Evolutionary conservation across 2,329 filamentous ascomycete genomes (phyloP), one percentile per base, ranked within the genome.

Genomic region (Exophiala sideris): DNA sequence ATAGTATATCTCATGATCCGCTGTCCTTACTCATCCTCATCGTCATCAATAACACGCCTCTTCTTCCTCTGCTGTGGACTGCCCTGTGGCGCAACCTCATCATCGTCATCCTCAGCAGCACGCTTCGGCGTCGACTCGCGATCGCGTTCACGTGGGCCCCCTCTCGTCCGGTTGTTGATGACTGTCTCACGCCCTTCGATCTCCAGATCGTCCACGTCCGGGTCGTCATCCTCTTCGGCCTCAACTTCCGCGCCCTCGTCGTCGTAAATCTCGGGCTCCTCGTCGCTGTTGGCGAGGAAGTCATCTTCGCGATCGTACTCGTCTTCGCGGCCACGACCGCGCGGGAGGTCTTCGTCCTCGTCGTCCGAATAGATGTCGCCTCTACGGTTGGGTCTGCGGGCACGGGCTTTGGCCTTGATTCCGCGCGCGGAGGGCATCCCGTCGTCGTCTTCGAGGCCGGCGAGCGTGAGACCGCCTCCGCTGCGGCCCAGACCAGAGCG

Each of bases 231-330:
- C 7, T 71, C 63, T 18, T 70, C 67, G 16, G 57, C 60, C 32
- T 53, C 70, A 44, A 73, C 72, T 36, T 68, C 69, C 10, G 75
- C 67, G 8, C 68, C 75, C 3, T 71, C 73, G 18, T 73, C 70
- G 7, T 70, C 75, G 12, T 69, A 73, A 32, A 76, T 64, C 55
- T 78, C 76, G 1, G 69, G 66, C 44, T 78, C 76, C 62, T 78
- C 76, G 46, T 78, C 76, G 44, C 73, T 76, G 12, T 69, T 70
- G 20, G 76, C 76, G 48, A 92, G 84, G 71, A 92, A 92, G 49
- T 87, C 88, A 65, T 91, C 88, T 45, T 88, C 86, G 65, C 88
- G 86, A 67, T 92, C 88, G 65, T 91, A 91, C 64, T 91, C 86
- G 71, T 95, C 87, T 69, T 91, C 84, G 68, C 87, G 86, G 71